A percentile compares a stretch with the other conserved stretches of the same genome.
Evolutionary conservation across 139 green algal genomes (phyloP).

Genomic region (Zygnema circumcarinatum): DNA sequence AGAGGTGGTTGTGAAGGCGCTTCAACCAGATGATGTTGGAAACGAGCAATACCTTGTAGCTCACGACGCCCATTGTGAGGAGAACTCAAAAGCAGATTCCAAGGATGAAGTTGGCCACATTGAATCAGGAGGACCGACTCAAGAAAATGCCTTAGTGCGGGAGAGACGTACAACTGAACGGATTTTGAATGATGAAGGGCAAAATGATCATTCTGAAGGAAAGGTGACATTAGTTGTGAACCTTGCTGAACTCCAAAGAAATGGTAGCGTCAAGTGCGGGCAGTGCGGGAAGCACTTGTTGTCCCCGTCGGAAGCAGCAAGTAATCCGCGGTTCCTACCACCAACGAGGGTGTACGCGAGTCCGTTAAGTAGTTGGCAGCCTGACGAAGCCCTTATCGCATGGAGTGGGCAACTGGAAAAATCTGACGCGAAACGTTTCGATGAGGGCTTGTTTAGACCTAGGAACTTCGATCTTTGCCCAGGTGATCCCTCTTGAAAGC

Average conservation of each 20-base stretch:
- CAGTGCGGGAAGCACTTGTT: background rate
- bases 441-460: background rate
- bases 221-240: background rate
- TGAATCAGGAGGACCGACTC: background rate
- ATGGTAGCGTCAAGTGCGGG: too few relatives aligned
- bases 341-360: background rate
- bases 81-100: background rate
- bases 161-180: background rate
- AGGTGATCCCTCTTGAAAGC: background rate
- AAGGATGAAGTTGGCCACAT: background rate
- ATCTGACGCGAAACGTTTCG: too few relatives aligned
- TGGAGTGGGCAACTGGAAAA: background rate
- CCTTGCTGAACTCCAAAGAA: background rate
- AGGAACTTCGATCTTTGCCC: background rate
- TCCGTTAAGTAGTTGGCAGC: background rate
- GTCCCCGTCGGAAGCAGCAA: background rate
- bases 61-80: too few relatives aligned
- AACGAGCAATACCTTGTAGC: too few relatives aligned
- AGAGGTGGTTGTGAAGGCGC: too few relatives aligned
- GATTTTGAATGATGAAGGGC: background rate
- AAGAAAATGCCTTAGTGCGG: background rate
- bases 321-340: background rate
- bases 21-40: too few relatives aligned
- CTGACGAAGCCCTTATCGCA: background rate
- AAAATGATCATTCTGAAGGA: background rate